phyloP scores from a whole-genome alignment of 2,329 filamentous ascomycete genomes.

The Alternaria arbusti region DNA sequence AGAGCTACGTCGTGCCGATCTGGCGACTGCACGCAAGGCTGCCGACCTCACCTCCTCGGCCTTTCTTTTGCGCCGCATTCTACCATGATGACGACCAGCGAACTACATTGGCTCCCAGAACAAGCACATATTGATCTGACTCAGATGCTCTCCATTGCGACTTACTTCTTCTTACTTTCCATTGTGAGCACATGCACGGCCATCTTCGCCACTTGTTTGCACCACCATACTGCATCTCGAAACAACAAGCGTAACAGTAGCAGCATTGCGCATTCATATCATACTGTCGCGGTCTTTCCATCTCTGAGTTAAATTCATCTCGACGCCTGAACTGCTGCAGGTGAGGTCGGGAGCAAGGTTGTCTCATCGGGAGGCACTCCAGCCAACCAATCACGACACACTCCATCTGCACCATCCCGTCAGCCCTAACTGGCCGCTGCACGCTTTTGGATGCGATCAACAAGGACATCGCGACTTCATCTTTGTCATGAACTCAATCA shows the following conservation, averaged over 20 bases:
- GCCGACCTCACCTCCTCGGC: constrained; percentile 2
- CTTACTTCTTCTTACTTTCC: background rate
- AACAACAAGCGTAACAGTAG: background rate
- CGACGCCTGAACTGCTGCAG: constrained; percentile 11
- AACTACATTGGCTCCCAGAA: background rate
- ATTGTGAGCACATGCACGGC: background rate
- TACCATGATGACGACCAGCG: background rate
- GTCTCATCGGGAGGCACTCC: constrained; percentile 15
- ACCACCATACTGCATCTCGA: background rate
- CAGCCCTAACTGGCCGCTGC: constrained; percentile 19
- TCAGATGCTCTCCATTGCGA: background rate
- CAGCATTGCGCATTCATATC: background rate
- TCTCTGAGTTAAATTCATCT: background rate
- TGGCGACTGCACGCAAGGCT: constrained; percentile 6
- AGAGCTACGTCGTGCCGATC: constrained; percentile 10
- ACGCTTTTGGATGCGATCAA: constrained; percentile 21
- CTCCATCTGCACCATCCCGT: constrained; percentile 17
- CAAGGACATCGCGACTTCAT: constrained; percentile 17
- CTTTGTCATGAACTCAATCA: background rate
- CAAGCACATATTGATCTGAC: background rate
- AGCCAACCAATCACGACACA: constrained; percentile 20
- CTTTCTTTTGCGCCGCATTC: constrained; percentile 2
- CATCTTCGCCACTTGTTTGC: background rate
- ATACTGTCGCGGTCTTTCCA: background rate
- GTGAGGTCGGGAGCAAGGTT: constrained; percentile 30